Evolutionary conservation across 768 basidiomycete species (phyloP).

Genomic region (Kwoniella heveanensis): DNA sequence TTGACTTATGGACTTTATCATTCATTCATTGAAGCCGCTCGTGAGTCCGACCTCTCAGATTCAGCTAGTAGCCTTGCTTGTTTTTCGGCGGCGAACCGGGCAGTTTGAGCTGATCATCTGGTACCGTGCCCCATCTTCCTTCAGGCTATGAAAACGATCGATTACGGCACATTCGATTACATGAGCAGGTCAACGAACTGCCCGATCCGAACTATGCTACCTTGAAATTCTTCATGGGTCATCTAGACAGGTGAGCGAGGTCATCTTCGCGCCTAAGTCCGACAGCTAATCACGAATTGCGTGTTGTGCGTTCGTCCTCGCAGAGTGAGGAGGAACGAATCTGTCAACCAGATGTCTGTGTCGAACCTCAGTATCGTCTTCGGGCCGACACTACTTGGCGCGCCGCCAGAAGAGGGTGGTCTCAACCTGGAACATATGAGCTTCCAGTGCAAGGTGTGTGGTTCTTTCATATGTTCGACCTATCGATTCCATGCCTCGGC

Average conservation of each 20-base stretch:
- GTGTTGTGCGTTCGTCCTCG: no score
- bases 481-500: no score
- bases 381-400: slow-evolving; percentile 93
- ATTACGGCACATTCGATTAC: slow-evolving; percentile 88
- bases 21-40: slow-evolving; percentile 92
- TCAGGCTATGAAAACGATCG: slow-evolving; percentile 77
- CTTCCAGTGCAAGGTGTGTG: slow-evolving; percentile 58
- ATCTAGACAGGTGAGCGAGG: slow-evolving; percentile 74
- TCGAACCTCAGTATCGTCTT: slow-evolving; percentile 95
- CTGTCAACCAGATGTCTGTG: slow-evolving; percentile 85
- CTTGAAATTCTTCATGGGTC: slow-evolving; percentile 90
- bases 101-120: no score
- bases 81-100: no score
- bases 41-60: no score
- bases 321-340: slow-evolving; percentile 74
- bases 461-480: no score
- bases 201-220: slow-evolving; percentile 99
- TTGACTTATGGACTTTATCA: slow-evolving; percentile 80
- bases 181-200: slow-evolving; percentile 95
- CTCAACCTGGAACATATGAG: slow-evolving; percentile 58
- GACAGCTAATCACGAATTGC: not conserved
- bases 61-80: no score
- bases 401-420: slow-evolving; percentile 59
- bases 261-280: not conserved
- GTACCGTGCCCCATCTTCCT: no score